These are phyloP conservation scores for Acacia concinna DNA, from an alignment of 331 rosid species.

Conservation along the genomic window DNA sequence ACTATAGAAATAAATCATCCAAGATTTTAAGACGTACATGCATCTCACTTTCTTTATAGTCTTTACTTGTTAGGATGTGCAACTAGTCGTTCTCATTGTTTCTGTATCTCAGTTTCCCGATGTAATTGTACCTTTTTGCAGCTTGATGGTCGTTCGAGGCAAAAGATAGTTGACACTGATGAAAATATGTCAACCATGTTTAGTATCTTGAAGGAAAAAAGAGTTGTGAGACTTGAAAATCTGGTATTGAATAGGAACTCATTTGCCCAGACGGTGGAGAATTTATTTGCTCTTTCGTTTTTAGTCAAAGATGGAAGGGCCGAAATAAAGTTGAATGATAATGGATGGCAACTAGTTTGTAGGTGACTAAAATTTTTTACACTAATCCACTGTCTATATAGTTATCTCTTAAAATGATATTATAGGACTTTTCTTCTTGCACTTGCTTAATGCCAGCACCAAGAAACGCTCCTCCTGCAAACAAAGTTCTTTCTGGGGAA, in stretches of 20 bases:
- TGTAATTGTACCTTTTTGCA: slow-evolving; percentile 22
- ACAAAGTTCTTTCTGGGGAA: slow-evolving; percentile 31
- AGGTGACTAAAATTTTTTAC: slow-evolving; percentile 28
- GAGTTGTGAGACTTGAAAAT: slow-evolving; percentile 44
- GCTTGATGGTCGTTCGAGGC: slow-evolving; percentile 29
- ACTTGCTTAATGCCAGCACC: slow-evolving; percentile 41
- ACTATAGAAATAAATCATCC: slow-evolving; percentile 1
- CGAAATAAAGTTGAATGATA: slow-evolving; percentile 43
- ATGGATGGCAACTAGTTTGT: slow-evolving; percentile 50
- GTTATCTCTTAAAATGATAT: not conserved
- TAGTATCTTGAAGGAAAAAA: slow-evolving; percentile 44
- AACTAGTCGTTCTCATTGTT: not conserved
- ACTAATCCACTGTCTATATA: not conserved
- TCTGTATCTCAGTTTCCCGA: not conserved
- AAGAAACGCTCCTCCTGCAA: slow-evolving; percentile 55
- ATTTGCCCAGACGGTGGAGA: slow-evolving; percentile 56
- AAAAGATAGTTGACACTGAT: slow-evolving; percentile 43
- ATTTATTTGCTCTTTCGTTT: slow-evolving; percentile 52
- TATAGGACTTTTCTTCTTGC: not conserved
- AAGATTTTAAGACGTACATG: not conserved
- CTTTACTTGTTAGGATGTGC: not conserved
- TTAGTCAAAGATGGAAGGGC: slow-evolving; percentile 59
- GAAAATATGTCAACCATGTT: slow-evolving; percentile 50
- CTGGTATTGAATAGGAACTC: slow-evolving; percentile 55
- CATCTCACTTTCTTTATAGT: not conserved